These are phyloP conservation scores for Boletus subcaerulescens DNA, from an alignment of 768 basidiomycete genomes.

Conservation along the genomic window DNA sequence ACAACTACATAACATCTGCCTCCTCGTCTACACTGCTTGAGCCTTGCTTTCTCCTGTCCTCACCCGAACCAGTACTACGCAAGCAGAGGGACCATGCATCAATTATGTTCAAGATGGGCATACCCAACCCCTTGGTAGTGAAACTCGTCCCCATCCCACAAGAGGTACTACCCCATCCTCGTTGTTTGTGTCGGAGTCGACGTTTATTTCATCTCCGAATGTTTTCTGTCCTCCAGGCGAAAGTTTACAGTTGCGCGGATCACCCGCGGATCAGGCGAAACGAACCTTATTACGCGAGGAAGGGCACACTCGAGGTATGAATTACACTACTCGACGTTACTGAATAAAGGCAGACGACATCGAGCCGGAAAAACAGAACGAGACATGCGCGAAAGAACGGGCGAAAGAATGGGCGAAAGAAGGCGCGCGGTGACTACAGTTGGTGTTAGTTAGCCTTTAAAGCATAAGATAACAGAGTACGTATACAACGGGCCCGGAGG, in stretches of 20 bases:
- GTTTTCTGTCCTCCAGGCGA: constrained; percentile 8
- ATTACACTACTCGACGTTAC: constrained; percentile 8
- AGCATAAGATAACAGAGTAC: constrained; percentile 32
- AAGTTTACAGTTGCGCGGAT: constrained; percentile 26
- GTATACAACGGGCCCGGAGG: constrained; percentile 19
- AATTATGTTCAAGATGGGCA: background rate
- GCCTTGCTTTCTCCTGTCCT: too few relatives aligned
- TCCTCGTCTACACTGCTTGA: background rate
- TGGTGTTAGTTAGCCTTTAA: constrained; percentile 28
- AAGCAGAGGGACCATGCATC: too few relatives aligned
- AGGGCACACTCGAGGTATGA: constrained; percentile 1
- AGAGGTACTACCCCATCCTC: background rate
- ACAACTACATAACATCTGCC: background rate
- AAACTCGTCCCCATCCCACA: background rate
- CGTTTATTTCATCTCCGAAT: constrained; percentile 27
- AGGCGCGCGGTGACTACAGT: constrained; percentile 14
- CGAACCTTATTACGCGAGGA: constrained; percentile 16
- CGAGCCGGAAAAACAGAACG: constrained; percentile 4
- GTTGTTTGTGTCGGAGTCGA: constrained; percentile 20
- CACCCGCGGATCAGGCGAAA: constrained; percentile 22
- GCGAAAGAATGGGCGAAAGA: constrained; percentile 5
- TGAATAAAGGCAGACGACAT: constrained; percentile 7
- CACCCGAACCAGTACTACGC: too few relatives aligned
- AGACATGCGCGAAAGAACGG: constrained; percentile 1
- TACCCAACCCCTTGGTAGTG: background rate